A percentile compares a stretch with the other conserved stretches of the same genome.
Evolutionary conservation across 2,329 filamentous ascomycete species (phyloP).

Genomic region (Colletotrichum paranaense): DNA sequence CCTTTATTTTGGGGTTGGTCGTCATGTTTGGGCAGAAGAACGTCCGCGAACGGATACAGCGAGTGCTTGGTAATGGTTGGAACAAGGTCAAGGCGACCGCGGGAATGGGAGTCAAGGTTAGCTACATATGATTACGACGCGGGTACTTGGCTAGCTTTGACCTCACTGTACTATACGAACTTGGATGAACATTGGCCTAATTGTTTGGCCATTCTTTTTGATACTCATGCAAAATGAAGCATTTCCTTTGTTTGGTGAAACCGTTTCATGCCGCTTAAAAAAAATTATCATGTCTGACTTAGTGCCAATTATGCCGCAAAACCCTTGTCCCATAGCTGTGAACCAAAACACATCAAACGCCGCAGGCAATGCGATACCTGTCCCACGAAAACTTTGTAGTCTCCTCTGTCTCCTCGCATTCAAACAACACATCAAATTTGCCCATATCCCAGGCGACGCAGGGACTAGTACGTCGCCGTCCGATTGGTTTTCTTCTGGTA

Average conservation of each 20-base stretch:
- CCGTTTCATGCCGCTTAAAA: neutral
- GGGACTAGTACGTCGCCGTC: slow-evolving; percentile 64
- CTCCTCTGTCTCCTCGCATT: slow-evolving; percentile 26
- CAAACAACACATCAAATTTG: slow-evolving; percentile 25
- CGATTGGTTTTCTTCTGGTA: slow-evolving; percentile 77
- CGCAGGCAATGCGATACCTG: slow-evolving; percentile 33
- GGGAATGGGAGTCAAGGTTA: slow-evolving; percentile 97
- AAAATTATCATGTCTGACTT: slow-evolving; percentile 14
- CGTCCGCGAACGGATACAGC: slow-evolving; percentile 78
- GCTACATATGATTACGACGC: slow-evolving; percentile 77
- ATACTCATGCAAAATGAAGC: neutral
- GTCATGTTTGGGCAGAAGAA: slow-evolving; percentile 80
- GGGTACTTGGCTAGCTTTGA: slow-evolving; percentile 32
- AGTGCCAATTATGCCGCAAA: neutral
- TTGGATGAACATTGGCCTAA: slow-evolving; percentile 24
- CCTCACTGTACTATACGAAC: slow-evolving; percentile 38
- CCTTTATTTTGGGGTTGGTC: slow-evolving; percentile 84
- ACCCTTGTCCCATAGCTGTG: neutral
- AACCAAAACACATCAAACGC: slow-evolving; percentile 38
- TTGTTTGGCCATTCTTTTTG: slow-evolving; percentile 3
- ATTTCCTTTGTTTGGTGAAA: neutral
- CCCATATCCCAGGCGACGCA: slow-evolving; percentile 61
- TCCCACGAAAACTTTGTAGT: slow-evolving; percentile 21
- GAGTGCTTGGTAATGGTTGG: slow-evolving; percentile 78
- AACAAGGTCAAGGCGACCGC: slow-evolving; percentile 85